phyloP scores from a whole-genome alignment of 2,329 filamentous ascomycete species.

The Cadophora sp. region DNA sequence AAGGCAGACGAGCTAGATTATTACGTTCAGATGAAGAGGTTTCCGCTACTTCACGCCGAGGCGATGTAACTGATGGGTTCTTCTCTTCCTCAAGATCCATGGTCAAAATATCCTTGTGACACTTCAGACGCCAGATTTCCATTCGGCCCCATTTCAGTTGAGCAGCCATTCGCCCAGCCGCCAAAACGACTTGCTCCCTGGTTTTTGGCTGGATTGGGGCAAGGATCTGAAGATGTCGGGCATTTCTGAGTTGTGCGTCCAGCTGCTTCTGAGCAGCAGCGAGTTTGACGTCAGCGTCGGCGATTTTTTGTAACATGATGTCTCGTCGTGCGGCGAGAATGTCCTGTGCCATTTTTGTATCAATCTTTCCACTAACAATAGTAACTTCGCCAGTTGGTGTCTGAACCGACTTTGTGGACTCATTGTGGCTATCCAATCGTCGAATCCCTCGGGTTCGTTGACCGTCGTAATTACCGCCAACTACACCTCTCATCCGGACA shows the following conservation, averaged over 20 bases:
- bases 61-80: conserved; percentile 35
- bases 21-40: conserved; percentile 41
- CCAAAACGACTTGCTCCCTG: conserved; percentile 82
- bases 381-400: conserved; percentile 77
- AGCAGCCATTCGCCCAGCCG: conserved; percentile 83
- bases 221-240: conserved; percentile 85
- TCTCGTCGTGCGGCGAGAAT: conserved; percentile 83
- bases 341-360: conserved; percentile 84
- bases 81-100: conserved; percentile 85
- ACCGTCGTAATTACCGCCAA: conserved; percentile 85
- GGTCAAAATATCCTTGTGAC: conserved; percentile 85
- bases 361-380: conserved; percentile 75
- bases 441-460: conserved; percentile 76
- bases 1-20: conserved; percentile 44
- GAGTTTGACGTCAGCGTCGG: conserved; percentile 82
- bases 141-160: conserved; percentile 94
- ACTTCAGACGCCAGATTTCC: conserved; percentile 91
- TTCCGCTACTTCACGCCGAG: conserved; percentile 30
- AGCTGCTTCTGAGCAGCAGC: conserved; percentile 76
- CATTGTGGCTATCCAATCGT: conserved; percentile 62
- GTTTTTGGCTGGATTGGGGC: conserved; percentile 92
- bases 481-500: conserved; percentile 86
- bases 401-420: conserved; percentile 65
- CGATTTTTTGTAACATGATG: conserved; percentile 83
- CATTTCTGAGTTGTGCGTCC: conserved; percentile 84